Evolutionary conservation across 2,329 filamentous ascomycete species (phyloP), one percentile per base, ranked within the genome.

Genomic region (Lachnellula hyalina): DNA sequence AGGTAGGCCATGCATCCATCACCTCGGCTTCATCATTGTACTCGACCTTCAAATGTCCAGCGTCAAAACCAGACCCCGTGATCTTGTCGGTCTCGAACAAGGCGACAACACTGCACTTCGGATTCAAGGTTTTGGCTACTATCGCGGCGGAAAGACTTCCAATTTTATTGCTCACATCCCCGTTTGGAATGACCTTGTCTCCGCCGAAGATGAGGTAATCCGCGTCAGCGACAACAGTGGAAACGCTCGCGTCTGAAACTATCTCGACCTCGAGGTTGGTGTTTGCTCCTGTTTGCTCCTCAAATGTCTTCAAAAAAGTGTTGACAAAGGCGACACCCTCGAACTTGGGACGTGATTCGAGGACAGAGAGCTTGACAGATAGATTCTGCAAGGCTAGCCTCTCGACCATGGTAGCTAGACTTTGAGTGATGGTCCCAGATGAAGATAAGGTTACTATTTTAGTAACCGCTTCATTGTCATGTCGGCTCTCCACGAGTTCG

Each of bases 271-370:
- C 57, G 53, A 56, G 53, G 58, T 65, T 46, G n/a, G 53, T 52
- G 14, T 52, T 38, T n/a, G 42, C 47, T 56, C 65, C 28, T 57
- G 53, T 46, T 59, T 61, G 23, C 61, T 67, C 8, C 62, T 56
- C 7, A 60, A 69, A n/a, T 56, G 54, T 55, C 55, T 38, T 58
- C 61, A 47, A 53, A 70, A 65, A 60, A 81, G 56, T 4, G 68
- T 69, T n/a, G 70, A 72, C 82, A 50, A 84, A 74, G 8, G 74
- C 77, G 4, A 80, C 80, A 7, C 85, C 86, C 69, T 89, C 85
- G 59, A 78, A 87, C 0, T 84, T 73, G 0, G 86, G 86, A 0
- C 85, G 75, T 2, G 85, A 88, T 66, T 89, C 85, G 3, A 89
- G 74, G 32, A 89, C 73, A 4, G 77, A 77, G 17, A 89, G 67